These are phyloP conservation scores for Starmerella stellata DNA, from an alignment of 805 yeast genomes.

Conservation along the genomic window DNA sequence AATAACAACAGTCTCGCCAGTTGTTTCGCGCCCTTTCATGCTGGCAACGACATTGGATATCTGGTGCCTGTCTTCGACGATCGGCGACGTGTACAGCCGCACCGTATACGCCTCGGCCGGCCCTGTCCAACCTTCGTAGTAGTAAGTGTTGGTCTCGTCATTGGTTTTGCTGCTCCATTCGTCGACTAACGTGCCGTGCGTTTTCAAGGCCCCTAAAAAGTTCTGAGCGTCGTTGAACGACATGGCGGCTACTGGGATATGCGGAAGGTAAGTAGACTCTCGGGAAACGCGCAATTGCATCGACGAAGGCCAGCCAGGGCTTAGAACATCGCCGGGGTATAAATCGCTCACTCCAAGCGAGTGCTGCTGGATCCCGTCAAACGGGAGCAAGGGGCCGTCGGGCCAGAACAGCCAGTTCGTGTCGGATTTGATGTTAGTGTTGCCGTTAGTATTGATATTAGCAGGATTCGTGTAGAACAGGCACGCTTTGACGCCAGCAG, in stretches of 20 bases:
- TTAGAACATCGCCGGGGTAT: constrained; percentile 59
- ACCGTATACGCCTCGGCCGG: constrained; percentile 16
- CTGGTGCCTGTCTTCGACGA: constrained; percentile 35
- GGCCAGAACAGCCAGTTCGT: constrained; percentile 17
- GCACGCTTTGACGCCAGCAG: constrained; percentile 43
- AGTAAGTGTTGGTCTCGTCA: constrained; percentile 17
- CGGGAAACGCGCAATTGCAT: constrained; percentile 27
- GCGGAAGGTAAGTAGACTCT: constrained; percentile 41
- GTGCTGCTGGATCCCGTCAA: constrained; percentile 34
- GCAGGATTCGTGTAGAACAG: constrained; percentile 34
- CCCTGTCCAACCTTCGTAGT: constrained; percentile 33
- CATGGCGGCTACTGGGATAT: constrained; percentile 60
- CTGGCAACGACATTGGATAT: constrained; percentile 67
- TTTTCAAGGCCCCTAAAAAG: constrained; percentile 26
- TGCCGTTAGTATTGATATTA: neutral
- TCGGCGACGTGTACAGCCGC: constrained; percentile 27
- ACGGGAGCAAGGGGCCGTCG: constrained; percentile 23
- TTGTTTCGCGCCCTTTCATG: constrained; percentile 64
- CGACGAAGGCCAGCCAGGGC: constrained; percentile 55
- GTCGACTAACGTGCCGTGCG: constrained; percentile 24
- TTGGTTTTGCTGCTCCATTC: constrained; percentile 24
- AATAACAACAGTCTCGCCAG: constrained; percentile 45
- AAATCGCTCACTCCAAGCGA: constrained; percentile 29
- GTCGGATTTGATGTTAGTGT: neutral
- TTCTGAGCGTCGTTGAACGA: constrained; percentile 51